phyloP scores from a whole-genome alignment of 2,329 filamentous ascomycete species.

The Cadophora sp. region DNA sequence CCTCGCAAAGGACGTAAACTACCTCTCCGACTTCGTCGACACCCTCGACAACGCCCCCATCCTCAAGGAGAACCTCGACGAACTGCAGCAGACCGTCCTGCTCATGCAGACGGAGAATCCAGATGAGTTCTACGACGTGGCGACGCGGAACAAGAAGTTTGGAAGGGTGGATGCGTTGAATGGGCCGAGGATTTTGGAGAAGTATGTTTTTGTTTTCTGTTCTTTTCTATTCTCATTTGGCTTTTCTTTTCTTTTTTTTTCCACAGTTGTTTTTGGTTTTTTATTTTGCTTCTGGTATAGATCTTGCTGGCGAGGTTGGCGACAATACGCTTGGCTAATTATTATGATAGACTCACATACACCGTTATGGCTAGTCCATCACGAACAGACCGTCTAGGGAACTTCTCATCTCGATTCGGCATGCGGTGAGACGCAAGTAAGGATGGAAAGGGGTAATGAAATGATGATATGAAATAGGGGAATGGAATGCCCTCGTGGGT shows the following conservation, averaged over 20 bases:
- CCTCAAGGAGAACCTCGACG: slow-evolving; percentile 86
- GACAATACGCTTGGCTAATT: slow-evolving; percentile 26
- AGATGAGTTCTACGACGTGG: slow-evolving; percentile 97
- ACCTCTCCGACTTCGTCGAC: slow-evolving; percentile 85
- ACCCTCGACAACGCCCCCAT: slow-evolving; percentile 85
- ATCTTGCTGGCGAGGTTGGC: too few relatives aligned
- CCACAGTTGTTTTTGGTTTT: background rate
- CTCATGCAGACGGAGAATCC: slow-evolving; percentile 87
- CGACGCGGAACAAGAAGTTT: slow-evolving; percentile 89
- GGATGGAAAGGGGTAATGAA: background rate
- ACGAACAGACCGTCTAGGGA: slow-evolving; percentile 69
- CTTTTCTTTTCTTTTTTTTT: background rate
- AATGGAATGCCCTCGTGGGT: too few relatives aligned
- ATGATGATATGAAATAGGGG: background rate
- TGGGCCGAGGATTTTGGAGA: slow-evolving; percentile 88
- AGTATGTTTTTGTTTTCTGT: slow-evolving; percentile 58
- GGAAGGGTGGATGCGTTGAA: slow-evolving; percentile 91
- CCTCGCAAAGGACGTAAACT: slow-evolving; percentile 82
- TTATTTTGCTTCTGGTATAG: background rate
- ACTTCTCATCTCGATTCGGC: slow-evolving; percentile 78
- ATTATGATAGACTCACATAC: slow-evolving; percentile 63
- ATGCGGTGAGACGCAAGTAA: slow-evolving; percentile 52
- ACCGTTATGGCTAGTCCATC: slow-evolving; percentile 61
- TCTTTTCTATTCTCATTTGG: background rate
- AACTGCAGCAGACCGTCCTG: slow-evolving; percentile 89